phyloP scores from a whole-genome alignment of 164 flowering plant species.

The Vitis rupestris region DNA sequence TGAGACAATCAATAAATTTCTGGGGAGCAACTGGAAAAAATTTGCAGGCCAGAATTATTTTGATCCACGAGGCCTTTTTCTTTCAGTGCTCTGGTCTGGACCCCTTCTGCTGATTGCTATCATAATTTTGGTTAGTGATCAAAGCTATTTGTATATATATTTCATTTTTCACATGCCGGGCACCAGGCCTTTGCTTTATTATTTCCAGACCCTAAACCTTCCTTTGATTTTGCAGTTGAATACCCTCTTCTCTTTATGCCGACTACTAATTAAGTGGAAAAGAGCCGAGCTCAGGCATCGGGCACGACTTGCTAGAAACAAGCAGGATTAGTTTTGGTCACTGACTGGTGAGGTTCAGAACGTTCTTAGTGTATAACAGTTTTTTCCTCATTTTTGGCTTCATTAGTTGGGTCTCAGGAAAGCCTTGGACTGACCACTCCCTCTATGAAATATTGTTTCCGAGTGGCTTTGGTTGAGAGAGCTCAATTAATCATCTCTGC shows the following conservation, averaged over 20 bases:
- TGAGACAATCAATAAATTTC: slow-evolving; percentile 61
- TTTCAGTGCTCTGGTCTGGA: slow-evolving; percentile 93
- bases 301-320: slow-evolving; percentile 61
- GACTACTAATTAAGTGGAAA: slow-evolving; percentile 80
- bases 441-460: too few species aligned
- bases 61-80: slow-evolving; percentile 72
- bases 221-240: slow-evolving; percentile 51
- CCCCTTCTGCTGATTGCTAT: slow-evolving; percentile 78
- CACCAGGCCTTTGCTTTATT: not conserved
- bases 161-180: not conserved
- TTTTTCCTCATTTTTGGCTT: too few species aligned
- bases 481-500: too few species aligned
- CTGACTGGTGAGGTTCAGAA: too few species aligned
- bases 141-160: not conserved
- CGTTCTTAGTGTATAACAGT: too few species aligned
- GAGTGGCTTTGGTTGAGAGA: too few species aligned
- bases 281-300: slow-evolving; percentile 85
- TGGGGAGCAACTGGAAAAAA: slow-evolving; percentile 72
- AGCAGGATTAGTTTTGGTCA: slow-evolving; percentile 44
- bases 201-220: not conserved
- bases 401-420: too few species aligned
- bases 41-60: slow-evolving; percentile 89
- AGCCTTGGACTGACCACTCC: too few species aligned
- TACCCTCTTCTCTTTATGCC: slow-evolving; percentile 69
- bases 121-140: slow-evolving; percentile 70